Conservation (phyloP, 2,329 filamentous ascomycete genomes). For the Fusarium sp. region DNA sequence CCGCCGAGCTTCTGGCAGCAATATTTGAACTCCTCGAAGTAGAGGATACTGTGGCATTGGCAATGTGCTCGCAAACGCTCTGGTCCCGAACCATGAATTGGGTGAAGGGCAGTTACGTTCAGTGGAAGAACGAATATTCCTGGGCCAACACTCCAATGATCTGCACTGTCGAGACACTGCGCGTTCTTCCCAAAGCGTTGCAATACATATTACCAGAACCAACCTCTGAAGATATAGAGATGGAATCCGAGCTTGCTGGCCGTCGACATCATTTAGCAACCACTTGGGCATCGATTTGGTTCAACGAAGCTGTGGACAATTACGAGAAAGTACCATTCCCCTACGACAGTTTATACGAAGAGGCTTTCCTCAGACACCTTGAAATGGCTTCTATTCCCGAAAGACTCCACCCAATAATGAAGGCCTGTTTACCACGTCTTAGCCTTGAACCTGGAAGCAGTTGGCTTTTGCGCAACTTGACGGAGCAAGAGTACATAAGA, state of each 20-base stretch:
- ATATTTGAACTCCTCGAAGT: background rate
- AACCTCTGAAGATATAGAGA: background rate
- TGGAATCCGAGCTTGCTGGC: background rate
- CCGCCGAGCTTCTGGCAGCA: background rate
- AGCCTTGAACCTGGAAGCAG: background rate
- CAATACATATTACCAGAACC: background rate
- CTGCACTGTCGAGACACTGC: background rate
- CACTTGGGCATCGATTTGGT: background rate
- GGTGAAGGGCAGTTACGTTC: background rate
- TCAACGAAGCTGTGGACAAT: background rate
- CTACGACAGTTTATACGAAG: background rate
- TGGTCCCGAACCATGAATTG: background rate
- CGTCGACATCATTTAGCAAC: background rate
- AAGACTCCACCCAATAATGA: background rate
- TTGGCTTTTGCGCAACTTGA: slow-evolving; percentile 19
- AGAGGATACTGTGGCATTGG: background rate
- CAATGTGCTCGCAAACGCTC: slow-evolving; percentile 3
- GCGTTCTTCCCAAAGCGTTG: background rate
- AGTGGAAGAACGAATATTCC: slow-evolving; percentile 7
- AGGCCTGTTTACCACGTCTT: background rate
- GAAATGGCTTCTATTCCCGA: background rate
- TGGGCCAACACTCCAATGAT: slow-evolving; percentile 17
- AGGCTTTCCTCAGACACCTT: background rate
- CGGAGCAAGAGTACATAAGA: slow-evolving; percentile 5
- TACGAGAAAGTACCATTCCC: background rate